A percentile compares a stretch with the other conserved stretches of the same genome.
These are phyloP conservation scores for Paramecium primaurelia DNA, from an alignment of 73 alveolate species.

Conservation along the genomic window DNA sequence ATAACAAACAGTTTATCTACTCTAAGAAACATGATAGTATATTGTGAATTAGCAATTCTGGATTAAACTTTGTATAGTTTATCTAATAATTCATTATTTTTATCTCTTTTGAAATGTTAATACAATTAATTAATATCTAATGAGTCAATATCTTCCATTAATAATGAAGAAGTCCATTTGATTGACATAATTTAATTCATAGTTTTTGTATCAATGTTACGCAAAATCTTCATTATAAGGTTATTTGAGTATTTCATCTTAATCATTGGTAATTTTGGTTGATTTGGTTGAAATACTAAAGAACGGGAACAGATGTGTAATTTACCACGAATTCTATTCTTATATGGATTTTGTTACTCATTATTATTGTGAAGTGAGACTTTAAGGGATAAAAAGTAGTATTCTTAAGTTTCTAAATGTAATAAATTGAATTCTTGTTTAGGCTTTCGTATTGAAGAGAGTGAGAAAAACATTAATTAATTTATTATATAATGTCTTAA, in stretches of 20 bases:
- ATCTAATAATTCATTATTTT: neutral
- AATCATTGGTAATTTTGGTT: slow-evolving; percentile 42
- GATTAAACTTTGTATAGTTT: neutral
- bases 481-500: neutral
- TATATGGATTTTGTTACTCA: neutral
- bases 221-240: slow-evolving; percentile 5
- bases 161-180: neutral
- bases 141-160: slow-evolving; percentile 8
- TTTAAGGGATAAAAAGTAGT: slow-evolving; percentile 10
- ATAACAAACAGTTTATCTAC: slow-evolving; percentile 55
- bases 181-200: neutral
- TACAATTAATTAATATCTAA: neutral
- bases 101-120: neutral
- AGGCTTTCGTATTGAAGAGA: slow-evolving; percentile 46
- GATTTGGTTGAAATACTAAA: slow-evolving; percentile 60
- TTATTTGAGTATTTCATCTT: slow-evolving; percentile 61
- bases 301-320: slow-evolving; percentile 67
- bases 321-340: slow-evolving; percentile 49
- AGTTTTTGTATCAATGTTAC: neutral
- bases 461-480: slow-evolving; percentile 45
- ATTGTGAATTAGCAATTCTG: neutral
- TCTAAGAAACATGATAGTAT: slow-evolving; percentile 37
- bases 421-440: slow-evolving; percentile 47
- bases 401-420: slow-evolving; percentile 46
- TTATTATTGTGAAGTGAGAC: slow-evolving; percentile 40